Evolutionary conservation across 2,329 filamentous ascomycete genomes (phyloP).

Genomic region (Septoria linicola): DNA sequence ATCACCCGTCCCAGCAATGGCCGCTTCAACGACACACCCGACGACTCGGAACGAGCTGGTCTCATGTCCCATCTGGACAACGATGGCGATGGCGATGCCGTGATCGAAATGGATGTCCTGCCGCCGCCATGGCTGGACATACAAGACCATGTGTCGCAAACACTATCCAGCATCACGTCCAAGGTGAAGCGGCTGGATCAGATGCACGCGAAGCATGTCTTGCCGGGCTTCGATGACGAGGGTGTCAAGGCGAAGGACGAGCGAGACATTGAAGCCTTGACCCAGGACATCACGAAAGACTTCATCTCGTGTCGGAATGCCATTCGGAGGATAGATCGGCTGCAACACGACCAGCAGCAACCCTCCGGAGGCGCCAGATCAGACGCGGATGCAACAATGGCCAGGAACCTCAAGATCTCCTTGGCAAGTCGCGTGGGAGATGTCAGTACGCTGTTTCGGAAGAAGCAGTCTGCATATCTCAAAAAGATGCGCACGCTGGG

Average conservation of each 20-base stretch:
- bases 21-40: slow-evolving; percentile 46
- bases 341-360: slow-evolving; percentile 78
- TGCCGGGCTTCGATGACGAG: slow-evolving; percentile 95
- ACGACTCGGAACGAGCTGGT: slow-evolving; percentile 64
- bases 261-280: slow-evolving; percentile 82
- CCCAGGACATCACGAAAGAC: slow-evolving; percentile 80
- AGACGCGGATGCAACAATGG: slow-evolving; percentile 89
- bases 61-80: slow-evolving; percentile 72
- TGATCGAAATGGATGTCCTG: slow-evolving; percentile 97
- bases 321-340: slow-evolving; percentile 81
- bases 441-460: slow-evolving; percentile 85
- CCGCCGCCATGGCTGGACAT: slow-evolving; percentile 95
- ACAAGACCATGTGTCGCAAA: slow-evolving; percentile 86
- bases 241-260: slow-evolving; percentile 85
- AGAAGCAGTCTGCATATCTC: slow-evolving; percentile 94
- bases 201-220: slow-evolving; percentile 92
- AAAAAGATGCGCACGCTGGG: slow-evolving; percentile 57
- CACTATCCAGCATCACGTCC: slow-evolving; percentile 74
- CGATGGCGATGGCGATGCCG: slow-evolving; percentile 86
- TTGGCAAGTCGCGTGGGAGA: slow-evolving; percentile 87
- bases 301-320: slow-evolving; percentile 89
- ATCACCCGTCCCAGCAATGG: slow-evolving; percentile 50
- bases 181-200: slow-evolving; percentile 85
- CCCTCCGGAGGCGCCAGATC: slow-evolving; percentile 63
- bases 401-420: slow-evolving; percentile 90